phyloP scores from a whole-genome alignment of 75 land plant genomes.

The Ceratopteris richardii region DNA sequence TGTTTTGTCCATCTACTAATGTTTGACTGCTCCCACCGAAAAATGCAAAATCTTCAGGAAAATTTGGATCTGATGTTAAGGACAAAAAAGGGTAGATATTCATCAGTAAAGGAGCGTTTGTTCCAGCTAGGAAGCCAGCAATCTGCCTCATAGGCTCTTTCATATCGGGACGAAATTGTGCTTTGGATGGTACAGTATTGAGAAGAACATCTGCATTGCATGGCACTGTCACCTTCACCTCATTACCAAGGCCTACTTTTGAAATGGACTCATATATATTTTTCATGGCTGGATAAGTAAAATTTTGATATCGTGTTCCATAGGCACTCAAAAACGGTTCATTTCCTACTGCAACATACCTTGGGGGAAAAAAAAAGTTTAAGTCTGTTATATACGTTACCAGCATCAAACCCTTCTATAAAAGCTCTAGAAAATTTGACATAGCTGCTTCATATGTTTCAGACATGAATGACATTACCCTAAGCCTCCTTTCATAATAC shows the following conservation, averaged over 20 bases:
- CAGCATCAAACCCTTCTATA: too few species aligned
- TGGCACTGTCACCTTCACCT: slow-evolving; percentile 63
- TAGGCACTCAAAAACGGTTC: slow-evolving; percentile 80
- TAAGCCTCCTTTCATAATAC: too few species aligned
- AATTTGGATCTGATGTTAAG: slow-evolving; percentile 31
- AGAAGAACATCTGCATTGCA: slow-evolving; percentile 83
- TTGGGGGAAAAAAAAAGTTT: too few species aligned
- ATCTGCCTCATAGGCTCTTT: slow-evolving; percentile 43
- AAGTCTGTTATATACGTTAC: too few species aligned
- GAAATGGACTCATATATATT: slow-evolving; percentile 64
- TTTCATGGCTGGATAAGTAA: slow-evolving; percentile 52
- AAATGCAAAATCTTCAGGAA: slow-evolving; percentile 43
- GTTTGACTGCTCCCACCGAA: slow-evolving; percentile 41
- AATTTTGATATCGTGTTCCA: slow-evolving; percentile 40
- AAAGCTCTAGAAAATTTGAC: too few species aligned
- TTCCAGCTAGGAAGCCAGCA: slow-evolving; percentile 34
- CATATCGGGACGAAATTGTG: slow-evolving; percentile 59
- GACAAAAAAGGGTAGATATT: slow-evolving; percentile 59
- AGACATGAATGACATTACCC: too few species aligned
- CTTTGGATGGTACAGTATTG: slow-evolving; percentile 53
- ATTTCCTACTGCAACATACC: slow-evolving; percentile 85
- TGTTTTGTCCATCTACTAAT: slow-evolving; percentile 36
- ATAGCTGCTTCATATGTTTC: too few species aligned
- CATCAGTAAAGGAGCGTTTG: slow-evolving; percentile 56
- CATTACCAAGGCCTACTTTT: slow-evolving; percentile 40